Percentiles rank a stretch among this genome's conserved stretches.
These are phyloP conservation scores for Tricholoma bakamatsutake DNA, from an alignment of 768 basidiomycete genomes.

Conservation along the genomic window DNA sequence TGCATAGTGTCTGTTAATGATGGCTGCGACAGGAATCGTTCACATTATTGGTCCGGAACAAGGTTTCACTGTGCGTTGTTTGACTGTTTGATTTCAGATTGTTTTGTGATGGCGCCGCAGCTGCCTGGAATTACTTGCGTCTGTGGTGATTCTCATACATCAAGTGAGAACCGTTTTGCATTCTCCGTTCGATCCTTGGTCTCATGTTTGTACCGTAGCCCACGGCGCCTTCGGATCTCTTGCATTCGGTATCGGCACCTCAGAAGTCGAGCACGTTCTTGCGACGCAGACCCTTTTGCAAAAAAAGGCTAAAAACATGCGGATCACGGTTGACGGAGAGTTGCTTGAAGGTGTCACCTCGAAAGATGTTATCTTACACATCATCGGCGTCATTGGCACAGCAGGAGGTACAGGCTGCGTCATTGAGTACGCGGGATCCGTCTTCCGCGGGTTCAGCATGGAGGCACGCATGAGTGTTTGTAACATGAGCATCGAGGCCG, in stretches of 20 bases:
- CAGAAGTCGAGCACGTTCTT: constrained; percentile 91
- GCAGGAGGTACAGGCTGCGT: constrained; percentile 90
- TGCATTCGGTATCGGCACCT: constrained; percentile 91
- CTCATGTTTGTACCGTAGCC: constrained; percentile 33
- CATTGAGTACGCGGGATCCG: constrained; percentile 88
- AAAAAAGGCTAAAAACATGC: constrained; percentile 89
- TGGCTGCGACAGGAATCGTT: constrained; percentile 52
- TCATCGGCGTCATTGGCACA: constrained; percentile 89
- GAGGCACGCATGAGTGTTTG: constrained; percentile 89
- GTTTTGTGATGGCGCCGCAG: constrained; percentile 25
- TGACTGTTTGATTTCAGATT: neutral
- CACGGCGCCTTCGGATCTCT: constrained; percentile 92
- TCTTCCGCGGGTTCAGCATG: constrained; percentile 81
- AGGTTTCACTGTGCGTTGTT: constrained; percentile 68
- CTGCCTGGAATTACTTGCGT: constrained; percentile 78
- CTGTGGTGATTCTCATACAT: constrained; percentile 92
- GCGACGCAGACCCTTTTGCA: constrained; percentile 89
- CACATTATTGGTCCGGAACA: constrained; percentile 93
- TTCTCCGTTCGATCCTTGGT: neutral
- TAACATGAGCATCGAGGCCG: constrained; percentile 95
- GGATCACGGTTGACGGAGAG: constrained; percentile 80
- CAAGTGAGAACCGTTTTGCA: constrained; percentile 47
- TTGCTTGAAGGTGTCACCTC: constrained; percentile 79
- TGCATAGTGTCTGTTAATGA: constrained; percentile 2
- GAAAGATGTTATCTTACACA: constrained; percentile 87